A percentile compares a stretch with the other conserved stretches of the same genome.
These are phyloP conservation scores for Barbarea vulgaris DNA, from an alignment of 345 rosid genomes.

Conservation along the genomic window DNA sequence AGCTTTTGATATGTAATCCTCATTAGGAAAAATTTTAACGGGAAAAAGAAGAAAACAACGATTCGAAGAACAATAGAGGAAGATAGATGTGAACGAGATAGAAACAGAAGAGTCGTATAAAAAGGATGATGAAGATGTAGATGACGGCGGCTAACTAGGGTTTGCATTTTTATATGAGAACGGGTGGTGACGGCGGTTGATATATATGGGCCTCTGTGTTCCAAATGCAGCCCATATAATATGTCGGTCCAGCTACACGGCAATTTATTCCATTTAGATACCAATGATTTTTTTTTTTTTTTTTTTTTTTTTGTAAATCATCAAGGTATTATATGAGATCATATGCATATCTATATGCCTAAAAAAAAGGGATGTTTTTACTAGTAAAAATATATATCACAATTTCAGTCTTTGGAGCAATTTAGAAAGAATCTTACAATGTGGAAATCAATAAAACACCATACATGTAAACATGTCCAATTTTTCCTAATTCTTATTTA, in stretches of 20 bases:
- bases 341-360: too few species aligned
- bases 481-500: too few species aligned
- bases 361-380: too few species aligned
- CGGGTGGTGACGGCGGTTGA: not conserved
- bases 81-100: rapidly evolving
- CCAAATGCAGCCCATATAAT: not conserved
- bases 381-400: not conserved
- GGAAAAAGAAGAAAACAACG: too few species aligned
- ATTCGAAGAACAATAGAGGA: not conserved
- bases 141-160: conserved; percentile 31
- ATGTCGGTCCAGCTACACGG: not conserved
- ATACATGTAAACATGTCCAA: too few species aligned
- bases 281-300: too few species aligned
- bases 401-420: not conserved
- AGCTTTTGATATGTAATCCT: conserved; percentile 34
- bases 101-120: conserved; percentile 17
- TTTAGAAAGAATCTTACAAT: too few species aligned
- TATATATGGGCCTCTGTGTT: not conserved
- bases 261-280: not conserved
- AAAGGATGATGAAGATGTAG: not conserved
- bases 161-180: not conserved
- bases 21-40: conserved; percentile 17
- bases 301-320: too few species aligned
- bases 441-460: too few species aligned
- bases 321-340: too few species aligned